A percentile compares a stretch with the other conserved stretches of the same genome.
These are phyloP conservation scores for Davidsoniella australis DNA, from an alignment of 2,329 filamentous ascomycete species.

Conservation along the genomic window DNA sequence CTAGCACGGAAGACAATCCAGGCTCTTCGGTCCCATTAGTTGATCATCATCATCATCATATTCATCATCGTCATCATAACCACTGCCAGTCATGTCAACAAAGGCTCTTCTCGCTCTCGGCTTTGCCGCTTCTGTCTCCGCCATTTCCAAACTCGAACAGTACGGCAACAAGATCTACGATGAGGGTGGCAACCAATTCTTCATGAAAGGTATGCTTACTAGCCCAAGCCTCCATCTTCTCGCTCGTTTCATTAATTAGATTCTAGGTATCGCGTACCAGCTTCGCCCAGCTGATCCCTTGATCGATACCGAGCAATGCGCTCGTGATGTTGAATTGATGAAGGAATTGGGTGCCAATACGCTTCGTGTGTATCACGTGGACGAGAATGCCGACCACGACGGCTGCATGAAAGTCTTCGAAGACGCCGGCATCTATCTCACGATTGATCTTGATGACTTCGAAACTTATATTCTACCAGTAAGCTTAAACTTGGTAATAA, in stretches of 20 bases:
- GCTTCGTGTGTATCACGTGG: slow-evolving; percentile 79
- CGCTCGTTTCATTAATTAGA: not conserved
- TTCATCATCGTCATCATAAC: not conserved
- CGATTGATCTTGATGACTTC: slow-evolving; percentile 69
- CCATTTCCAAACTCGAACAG: slow-evolving; percentile 31
- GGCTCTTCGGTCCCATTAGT: not conserved
- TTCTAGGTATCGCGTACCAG: slow-evolving; percentile 55
- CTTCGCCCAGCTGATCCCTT: slow-evolving; percentile 48
- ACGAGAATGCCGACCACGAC: slow-evolving; percentile 51
- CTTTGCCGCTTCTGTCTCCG: slow-evolving; percentile 20
- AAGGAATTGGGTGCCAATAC: slow-evolving; percentile 64
- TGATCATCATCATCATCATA: not conserved
- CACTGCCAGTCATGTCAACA: not conserved
- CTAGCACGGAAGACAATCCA: not conserved
- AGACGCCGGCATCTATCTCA: slow-evolving; percentile 66
- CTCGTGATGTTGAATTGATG: slow-evolving; percentile 61
- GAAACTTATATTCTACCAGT: slow-evolving; percentile 49
- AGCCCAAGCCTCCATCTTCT: not conserved
- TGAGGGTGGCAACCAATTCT: slow-evolving; percentile 65
- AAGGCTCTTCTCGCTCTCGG: not conserved
- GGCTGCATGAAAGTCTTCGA: slow-evolving; percentile 69
- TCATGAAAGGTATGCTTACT: slow-evolving; percentile 52
- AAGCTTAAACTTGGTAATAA: slow-evolving; percentile 15
- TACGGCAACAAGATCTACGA: slow-evolving; percentile 77
- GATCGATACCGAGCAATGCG: slow-evolving; percentile 57